A percentile compares a stretch with the other conserved stretches of the same genome.
Conservation (phyloP, 257 asterid genomes). For the Anisodus acutangulus region DNA sequence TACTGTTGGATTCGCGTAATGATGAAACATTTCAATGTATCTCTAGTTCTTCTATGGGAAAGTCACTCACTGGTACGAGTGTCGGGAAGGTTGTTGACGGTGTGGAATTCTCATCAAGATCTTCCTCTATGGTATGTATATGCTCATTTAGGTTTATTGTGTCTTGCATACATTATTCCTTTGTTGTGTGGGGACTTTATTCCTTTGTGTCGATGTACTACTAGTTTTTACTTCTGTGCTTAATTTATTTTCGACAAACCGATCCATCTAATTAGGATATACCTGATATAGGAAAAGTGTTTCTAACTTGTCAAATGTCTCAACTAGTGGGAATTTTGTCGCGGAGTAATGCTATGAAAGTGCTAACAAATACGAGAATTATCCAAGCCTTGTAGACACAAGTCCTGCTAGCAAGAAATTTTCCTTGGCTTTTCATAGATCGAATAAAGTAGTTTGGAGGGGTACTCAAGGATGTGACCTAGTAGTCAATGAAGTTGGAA, state of each 20-base stretch:
- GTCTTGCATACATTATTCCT: slow-evolving; percentile 20
- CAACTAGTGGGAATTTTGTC: slow-evolving; percentile 19
- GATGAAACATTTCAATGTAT: slow-evolving; percentile 82
- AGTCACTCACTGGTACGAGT: slow-evolving; percentile 45
- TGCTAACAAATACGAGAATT: not conserved
- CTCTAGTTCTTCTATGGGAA: slow-evolving; percentile 50
- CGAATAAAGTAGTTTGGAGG: not conserved
- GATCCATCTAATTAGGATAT: not conserved
- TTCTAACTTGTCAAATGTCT: slow-evolving; percentile 4
- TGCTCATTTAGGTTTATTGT: slow-evolving; percentile 2
- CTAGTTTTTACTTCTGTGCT: not conserved
- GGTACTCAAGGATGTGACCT: not conserved
- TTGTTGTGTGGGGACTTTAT: not conserved
- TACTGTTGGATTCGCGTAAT: slow-evolving; percentile 64
- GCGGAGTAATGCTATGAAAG: not conserved
- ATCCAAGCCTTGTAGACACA: not conserved
- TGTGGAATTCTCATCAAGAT: slow-evolving; percentile 50
- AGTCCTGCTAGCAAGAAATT: not conserved
- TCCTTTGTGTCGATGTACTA: not conserved
- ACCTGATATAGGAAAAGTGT: not conserved
- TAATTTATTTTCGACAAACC: not conserved
- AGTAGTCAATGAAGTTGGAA: slow-evolving; percentile 1
- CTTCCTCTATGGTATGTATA: slow-evolving; percentile 53
- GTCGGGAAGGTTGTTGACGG: slow-evolving; percentile 44
- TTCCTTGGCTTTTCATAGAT: not conserved